Conservation (phyloP, 139 green algal species). For the Spirogloea muscicola region DNA sequence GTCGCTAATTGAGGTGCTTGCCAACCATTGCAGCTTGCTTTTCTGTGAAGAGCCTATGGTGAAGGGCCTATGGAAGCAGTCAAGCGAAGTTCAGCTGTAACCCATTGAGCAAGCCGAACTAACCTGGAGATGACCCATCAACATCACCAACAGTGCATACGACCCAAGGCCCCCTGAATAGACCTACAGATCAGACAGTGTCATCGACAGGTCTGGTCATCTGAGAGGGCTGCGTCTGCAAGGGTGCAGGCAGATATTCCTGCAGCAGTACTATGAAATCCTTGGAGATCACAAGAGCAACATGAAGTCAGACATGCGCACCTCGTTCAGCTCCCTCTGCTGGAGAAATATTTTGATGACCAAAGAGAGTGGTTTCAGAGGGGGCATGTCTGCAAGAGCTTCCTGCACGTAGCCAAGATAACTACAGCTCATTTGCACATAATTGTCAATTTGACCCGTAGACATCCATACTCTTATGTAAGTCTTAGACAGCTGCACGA, state of each 20-base stretch:
- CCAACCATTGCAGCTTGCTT: too few species aligned
- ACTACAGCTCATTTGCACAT: too few species aligned
- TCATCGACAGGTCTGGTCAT: neutral
- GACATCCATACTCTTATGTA: too few species aligned
- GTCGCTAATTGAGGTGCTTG: too few species aligned
- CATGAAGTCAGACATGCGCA: neutral
- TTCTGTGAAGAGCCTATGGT: too few species aligned
- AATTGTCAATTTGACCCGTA: too few species aligned
- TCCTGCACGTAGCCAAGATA: constrained; percentile 19
- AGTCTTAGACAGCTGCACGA: too few species aligned
- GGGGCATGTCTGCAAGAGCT: constrained; percentile 62
- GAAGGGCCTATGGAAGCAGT: too few species aligned
- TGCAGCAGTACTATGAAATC: neutral
- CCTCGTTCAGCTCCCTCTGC: constrained; percentile 90
- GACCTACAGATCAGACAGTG: constrained; percentile 52
- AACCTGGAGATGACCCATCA: constrained; percentile 79
- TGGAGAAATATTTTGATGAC: constrained; percentile 75
- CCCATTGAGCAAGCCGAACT: too few species aligned
- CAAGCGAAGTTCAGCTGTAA: too few species aligned
- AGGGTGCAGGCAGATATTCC: neutral
- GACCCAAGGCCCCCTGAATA: constrained; percentile 88
- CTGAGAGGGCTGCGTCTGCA: neutral
- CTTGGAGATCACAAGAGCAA: neutral
- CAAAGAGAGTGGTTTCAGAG: constrained; percentile 71
- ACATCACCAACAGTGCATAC: constrained; percentile 89